Conservation (phyloP, 108 stramenopile species). For the Tribonema minus region DNA sequence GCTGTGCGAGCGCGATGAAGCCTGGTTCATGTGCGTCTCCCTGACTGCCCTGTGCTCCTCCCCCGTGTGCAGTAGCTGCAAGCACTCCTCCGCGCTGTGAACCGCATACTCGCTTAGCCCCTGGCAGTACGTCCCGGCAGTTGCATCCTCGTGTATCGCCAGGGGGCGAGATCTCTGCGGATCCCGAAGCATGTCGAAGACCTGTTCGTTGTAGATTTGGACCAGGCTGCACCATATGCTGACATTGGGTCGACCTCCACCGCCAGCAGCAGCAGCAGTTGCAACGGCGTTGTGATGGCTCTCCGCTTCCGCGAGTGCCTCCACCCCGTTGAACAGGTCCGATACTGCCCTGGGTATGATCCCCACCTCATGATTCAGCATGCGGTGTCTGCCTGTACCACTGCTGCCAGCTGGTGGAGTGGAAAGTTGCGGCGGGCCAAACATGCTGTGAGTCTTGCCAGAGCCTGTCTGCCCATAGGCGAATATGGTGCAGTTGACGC, state of each 20-base stretch:
- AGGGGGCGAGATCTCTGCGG: conserved; percentile 32
- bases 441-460: too few species aligned
- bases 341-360: conserved; percentile 25
- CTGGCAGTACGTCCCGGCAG: conserved; percentile 69
- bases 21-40: conserved; percentile 90
- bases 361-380: neutral
- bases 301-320: neutral
- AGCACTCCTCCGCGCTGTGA: conserved; percentile 64
- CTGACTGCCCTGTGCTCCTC: conserved; percentile 77
- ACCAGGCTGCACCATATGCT: conserved; percentile 18
- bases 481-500: conserved; percentile 58
- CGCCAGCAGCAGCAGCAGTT: neutral
- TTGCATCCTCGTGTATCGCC: conserved; percentile 25
- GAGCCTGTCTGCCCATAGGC: conserved; percentile 61
- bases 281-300: neutral
- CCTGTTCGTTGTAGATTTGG: conserved; percentile 90
- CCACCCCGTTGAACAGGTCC: conserved; percentile 23
- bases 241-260: neutral
- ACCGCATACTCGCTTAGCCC: conserved; percentile 77
- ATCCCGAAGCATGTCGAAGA: conserved; percentile 72
- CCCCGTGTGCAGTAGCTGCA: conserved; percentile 71
- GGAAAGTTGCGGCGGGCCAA: too few species aligned
- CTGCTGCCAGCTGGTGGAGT: too few species aligned
- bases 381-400: neutral
- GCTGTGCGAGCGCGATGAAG: conserved; percentile 78